Evolutionary conservation across 257 asterid species (phyloP).

Genomic region (Scutellaria baicalensis): DNA sequence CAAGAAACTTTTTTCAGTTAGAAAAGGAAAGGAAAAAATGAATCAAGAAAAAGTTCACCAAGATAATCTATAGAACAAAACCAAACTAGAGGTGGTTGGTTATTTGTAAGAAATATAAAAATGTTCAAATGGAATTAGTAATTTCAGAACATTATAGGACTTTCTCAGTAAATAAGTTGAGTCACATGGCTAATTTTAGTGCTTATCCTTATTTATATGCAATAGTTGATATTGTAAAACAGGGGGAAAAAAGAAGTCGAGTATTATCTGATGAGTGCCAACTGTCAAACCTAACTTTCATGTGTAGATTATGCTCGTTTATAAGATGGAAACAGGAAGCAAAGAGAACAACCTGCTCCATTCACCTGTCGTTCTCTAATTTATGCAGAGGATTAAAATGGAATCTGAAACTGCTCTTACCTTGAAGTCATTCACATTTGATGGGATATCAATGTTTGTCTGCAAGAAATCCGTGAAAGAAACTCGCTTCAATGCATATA

Average conservation of each 20-base stretch:
- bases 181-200: too few species aligned
- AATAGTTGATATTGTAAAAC: too few species aligned
- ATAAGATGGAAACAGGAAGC: not conserved
- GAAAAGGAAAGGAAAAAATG: not conserved
- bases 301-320: not conserved
- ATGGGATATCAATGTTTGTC: slow-evolving; percentile 64
- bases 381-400: not conserved
- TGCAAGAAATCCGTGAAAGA: slow-evolving; percentile 51
- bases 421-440: slow-evolving; percentile 41
- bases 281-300: too few species aligned
- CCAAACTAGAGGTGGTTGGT: too few species aligned
- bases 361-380: not conserved
- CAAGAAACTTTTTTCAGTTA: slow-evolving; percentile 5
- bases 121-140: too few species aligned
- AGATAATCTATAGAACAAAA: too few species aligned
- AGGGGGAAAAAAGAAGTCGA: too few species aligned
- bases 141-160: too few species aligned
- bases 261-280: too few species aligned
- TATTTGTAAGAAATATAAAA: too few species aligned
- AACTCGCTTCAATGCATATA: slow-evolving; percentile 70
- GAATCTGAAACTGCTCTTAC: slow-evolving; percentile 25
- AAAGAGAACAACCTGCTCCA: not conserved
- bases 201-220: too few species aligned
- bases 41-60: not conserved
- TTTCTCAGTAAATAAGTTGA: too few species aligned